Evolutionary conservation across 2,329 filamentous ascomycete species (phyloP), one percentile per base, ranked within the genome.

Genomic region (Hymenoscyphus albidus): DNA sequence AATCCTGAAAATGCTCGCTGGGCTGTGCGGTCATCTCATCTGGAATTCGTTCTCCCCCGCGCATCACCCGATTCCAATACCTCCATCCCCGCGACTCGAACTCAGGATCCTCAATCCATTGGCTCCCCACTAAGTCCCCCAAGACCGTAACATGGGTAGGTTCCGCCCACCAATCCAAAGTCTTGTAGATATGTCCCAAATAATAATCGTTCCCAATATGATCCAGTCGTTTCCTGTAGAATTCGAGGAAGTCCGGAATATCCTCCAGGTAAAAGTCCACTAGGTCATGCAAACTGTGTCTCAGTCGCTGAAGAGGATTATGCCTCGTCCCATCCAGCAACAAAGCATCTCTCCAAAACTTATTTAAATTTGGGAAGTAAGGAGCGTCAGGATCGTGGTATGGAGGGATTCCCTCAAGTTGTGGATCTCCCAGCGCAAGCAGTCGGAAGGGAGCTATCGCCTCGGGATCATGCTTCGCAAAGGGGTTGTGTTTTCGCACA

Each of bases 161-260:
- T 16, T 81, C 79, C 0, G 90, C 85, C 89, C 91, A 96, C 92
- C 93, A 96, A 70, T 85, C 83, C 59, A 97, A 78, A 0, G 88
- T 90, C 16, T 92, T 85, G 77, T 96, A 97, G 65, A 97, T 93
- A 76, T 99, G 95, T 22, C 91, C 92, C 39, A 99, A 85, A 77
- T 98, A 99, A 74, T 88, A 91, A 78, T 99, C 95, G 77, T 99
- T 99, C 3, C 95, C 95, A 73, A 93, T 85, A 1, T 97, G 84
- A 77, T 99, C 95, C 70, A 99, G 77, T 18, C 85, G 84, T 79
- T 99, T 99, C 69, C 91, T 85, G 60, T 83, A 80, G 0, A 87
- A 88, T 70, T 87, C 81, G 59, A 93, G 70, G 18, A 88, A 82
- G 69, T 85, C 83, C 6, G 87, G 87, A 1, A 93, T 78, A 75